phyloP scores from a whole-genome alignment of 1,284 basidiomycete species.

The Fomes fomentarius region DNA sequence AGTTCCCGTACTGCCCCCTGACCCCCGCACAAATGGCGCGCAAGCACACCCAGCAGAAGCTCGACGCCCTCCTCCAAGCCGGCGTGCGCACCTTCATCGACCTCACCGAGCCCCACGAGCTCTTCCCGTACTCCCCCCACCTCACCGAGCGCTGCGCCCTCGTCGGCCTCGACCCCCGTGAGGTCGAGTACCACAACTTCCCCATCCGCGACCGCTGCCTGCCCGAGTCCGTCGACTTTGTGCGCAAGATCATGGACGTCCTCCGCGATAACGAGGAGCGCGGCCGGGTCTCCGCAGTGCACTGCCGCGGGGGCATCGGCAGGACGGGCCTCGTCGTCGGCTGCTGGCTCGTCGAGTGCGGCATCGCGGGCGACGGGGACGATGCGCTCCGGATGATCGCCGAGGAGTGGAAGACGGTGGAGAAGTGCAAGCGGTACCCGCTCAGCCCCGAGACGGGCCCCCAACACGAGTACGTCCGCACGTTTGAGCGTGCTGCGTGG shows the following conservation, averaged over 20 bases:
- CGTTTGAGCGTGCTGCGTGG: slow-evolving; percentile 39
- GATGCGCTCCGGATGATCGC: slow-evolving; percentile 68
- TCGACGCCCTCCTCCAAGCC: slow-evolving; percentile 67
- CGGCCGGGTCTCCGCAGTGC: slow-evolving; percentile 64
- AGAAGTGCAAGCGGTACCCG: slow-evolving; percentile 73
- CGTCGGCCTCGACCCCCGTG: slow-evolving; percentile 53
- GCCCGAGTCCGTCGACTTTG: slow-evolving; percentile 56
- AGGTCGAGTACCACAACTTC: slow-evolving; percentile 74
- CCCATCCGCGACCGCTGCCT: slow-evolving; percentile 72
- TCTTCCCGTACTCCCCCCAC: slow-evolving; percentile 62
- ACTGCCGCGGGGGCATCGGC: slow-evolving; percentile 78
- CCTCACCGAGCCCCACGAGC: slow-evolving; percentile 73
- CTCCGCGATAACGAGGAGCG: slow-evolving; percentile 58
- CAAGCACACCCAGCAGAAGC: slow-evolving; percentile 54
- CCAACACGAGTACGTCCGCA: slow-evolving; percentile 72
- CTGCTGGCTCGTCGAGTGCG: slow-evolving; percentile 75
- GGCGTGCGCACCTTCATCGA: slow-evolving; percentile 81
- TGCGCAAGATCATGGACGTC: slow-evolving; percentile 58
- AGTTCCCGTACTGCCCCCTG: slow-evolving; percentile 72
- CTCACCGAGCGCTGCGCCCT: slow-evolving; percentile 54
- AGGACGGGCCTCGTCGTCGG: slow-evolving; percentile 76
- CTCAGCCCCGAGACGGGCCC: slow-evolving; percentile 78
- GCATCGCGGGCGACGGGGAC: slow-evolving; percentile 58
- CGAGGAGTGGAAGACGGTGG: slow-evolving; percentile 70
- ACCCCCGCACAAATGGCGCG: slow-evolving; percentile 35